Evolutionary conservation across 2,329 filamentous ascomycete genomes (phyloP).

Genomic region (Epicoccum nigrum): DNA sequence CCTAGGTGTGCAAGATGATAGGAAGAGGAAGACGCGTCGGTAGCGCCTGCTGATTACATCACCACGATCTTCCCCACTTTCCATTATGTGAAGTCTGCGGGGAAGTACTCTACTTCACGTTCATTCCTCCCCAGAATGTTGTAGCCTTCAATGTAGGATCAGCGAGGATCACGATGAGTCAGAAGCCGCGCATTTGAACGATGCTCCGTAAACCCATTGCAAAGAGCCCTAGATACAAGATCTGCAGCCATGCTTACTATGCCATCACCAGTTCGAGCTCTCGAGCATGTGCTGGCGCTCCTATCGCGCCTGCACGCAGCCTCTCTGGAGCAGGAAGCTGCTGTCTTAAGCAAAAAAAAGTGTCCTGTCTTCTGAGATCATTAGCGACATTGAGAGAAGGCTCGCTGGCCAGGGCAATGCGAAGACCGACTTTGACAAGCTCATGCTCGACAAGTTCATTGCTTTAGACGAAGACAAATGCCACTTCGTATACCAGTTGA

Average conservation of each 20-base stretch:
- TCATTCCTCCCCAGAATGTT: neutral
- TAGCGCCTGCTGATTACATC: neutral
- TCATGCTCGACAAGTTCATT: conserved; percentile 59
- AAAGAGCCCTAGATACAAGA: too few species aligned
- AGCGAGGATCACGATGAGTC: neutral
- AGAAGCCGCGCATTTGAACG: neutral
- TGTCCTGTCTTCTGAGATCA: conserved; percentile 2
- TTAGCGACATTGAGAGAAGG: conserved; percentile 3
- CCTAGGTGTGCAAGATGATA: too few species aligned
- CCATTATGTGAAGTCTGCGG: neutral
- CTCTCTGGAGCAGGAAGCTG: conserved; percentile 11
- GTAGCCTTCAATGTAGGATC: too few species aligned
- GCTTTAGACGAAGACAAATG: conserved; percentile 66
- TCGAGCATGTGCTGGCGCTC: conserved; percentile 5
- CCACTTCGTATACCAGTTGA: conserved; percentile 58
- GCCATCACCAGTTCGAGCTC: neutral
- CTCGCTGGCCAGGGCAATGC: conserved; percentile 1
- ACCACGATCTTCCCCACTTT: neutral
- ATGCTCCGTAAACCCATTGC: too few species aligned
- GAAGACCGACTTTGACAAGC: conserved; percentile 14
- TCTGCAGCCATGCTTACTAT: neutral
- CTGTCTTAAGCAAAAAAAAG: conserved; percentile 5
- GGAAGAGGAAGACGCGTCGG: neutral
- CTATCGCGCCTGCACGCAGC: conserved; percentile 10
- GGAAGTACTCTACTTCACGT: neutral